Percentiles rank a stretch among this genome's conserved stretches.
phyloP scores from a whole-genome alignment of 73 alveolate genomes.

The Paramecium sonneborni region DNA sequence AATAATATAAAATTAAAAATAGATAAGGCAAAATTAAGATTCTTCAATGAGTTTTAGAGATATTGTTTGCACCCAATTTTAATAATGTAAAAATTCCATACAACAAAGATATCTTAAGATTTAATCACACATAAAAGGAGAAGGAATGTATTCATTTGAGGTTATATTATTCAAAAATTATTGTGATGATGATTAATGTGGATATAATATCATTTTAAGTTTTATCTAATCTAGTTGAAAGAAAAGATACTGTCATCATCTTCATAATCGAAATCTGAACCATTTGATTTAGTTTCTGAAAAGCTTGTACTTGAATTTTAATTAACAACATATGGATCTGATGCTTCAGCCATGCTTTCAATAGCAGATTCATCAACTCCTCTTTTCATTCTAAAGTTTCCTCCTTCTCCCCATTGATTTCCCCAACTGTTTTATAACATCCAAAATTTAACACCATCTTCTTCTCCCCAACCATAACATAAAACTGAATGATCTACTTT shows the following conservation, averaged over 20 bases:
- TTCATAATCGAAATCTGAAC: background rate
- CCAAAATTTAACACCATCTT: slow-evolving; percentile 59
- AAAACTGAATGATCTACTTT: slow-evolving; percentile 67
- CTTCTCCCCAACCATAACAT: slow-evolving; percentile 72
- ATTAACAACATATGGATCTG: slow-evolving; percentile 54
- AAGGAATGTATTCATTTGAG: background rate
- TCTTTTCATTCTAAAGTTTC: slow-evolving; percentile 67
- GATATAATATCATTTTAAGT: background rate
- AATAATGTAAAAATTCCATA: background rate
- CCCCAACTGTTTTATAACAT: slow-evolving; percentile 67
- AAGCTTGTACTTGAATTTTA: background rate
- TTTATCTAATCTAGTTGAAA: slow-evolving; percentile 10
- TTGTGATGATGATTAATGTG: background rate
- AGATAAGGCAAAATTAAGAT: background rate
- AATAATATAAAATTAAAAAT: background rate
- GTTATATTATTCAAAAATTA: background rate
- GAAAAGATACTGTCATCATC: slow-evolving; percentile 39
- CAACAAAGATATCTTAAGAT: background rate
- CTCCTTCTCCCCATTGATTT: slow-evolving; percentile 63
- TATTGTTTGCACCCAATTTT: background rate
- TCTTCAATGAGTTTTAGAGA: background rate
- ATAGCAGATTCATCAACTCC: slow-evolving; percentile 69
- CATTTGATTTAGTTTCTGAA: background rate
- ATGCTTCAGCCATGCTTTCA: slow-evolving; percentile 70
- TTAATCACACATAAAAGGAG: slow-evolving; percentile 5